Percentiles rank a stretch among this genome's conserved stretches.
Conservation (phyloP, 2,329 filamentous ascomycete species). For the Fusarium acutatum region DNA sequence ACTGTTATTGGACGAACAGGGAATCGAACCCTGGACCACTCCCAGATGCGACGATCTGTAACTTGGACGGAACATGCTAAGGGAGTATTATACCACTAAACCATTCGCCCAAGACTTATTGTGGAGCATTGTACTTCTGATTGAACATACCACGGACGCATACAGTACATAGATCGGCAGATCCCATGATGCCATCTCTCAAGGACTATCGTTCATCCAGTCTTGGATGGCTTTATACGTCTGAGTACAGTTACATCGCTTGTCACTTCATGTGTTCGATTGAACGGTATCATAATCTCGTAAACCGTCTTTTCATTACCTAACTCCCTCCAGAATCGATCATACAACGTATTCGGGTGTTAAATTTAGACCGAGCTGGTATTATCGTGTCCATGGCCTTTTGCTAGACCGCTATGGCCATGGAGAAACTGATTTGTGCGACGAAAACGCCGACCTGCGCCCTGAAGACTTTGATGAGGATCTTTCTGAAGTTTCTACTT, state of each 20-base stretch:
- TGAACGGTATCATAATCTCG: background rate
- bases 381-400: background rate
- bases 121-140: fast-evolving
- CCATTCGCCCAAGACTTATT: background rate
- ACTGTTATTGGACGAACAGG: background rate
- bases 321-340: background rate
- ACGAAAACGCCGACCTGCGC: background rate
- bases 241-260: background rate
- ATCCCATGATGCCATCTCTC: background rate
- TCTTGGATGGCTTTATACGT: background rate
- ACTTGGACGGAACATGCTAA: background rate
- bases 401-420: background rate
- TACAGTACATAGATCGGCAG: background rate
- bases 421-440: background rate
- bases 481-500: background rate
- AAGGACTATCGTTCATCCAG: background rate
- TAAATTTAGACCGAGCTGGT: background rate
- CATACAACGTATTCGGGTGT: background rate
- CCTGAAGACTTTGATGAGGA: background rate
- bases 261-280: background rate
- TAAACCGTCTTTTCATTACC: background rate
- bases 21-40: background rate
- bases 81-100: conserved; percentile 4
- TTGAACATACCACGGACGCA: background rate
- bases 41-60: background rate